These are phyloP conservation scores for Imleria badia DNA, from an alignment of 768 basidiomycete genomes.

Conservation along the genomic window DNA sequence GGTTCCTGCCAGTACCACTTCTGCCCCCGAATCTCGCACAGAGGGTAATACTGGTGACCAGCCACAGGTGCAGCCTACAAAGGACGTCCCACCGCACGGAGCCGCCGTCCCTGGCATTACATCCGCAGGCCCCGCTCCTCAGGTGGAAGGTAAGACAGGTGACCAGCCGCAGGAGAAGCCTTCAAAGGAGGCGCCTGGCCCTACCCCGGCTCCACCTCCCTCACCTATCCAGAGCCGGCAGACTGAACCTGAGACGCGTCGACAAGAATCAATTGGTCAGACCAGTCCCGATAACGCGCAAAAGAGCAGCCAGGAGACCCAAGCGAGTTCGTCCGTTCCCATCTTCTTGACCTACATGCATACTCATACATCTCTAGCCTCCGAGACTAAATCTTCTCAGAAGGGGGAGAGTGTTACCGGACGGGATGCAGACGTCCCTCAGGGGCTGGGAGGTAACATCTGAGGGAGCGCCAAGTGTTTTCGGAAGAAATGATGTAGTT, in stretches of 20 bases:
- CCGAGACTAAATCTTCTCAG: neutral
- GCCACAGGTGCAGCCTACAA: too few species aligned
- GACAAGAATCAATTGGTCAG: neutral
- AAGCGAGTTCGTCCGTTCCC: constrained; percentile 1
- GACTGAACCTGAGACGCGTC: neutral
- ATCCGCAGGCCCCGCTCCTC: neutral
- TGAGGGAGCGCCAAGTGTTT: neutral
- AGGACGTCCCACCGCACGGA: too few species aligned
- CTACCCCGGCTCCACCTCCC: neutral
- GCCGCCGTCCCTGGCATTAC: too few species aligned
- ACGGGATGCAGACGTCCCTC: constrained; percentile 1
- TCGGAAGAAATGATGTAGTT: neutral
- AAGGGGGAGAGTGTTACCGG: neutral
- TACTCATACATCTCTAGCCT: neutral
- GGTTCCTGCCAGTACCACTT: too few species aligned
- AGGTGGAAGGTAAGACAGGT: neutral
- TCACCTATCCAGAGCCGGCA: neutral
- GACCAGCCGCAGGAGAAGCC: neutral
- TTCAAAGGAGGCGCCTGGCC: neutral
- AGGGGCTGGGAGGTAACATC: neutral
- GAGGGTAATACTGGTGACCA: too few species aligned
- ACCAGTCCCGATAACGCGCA: neutral
- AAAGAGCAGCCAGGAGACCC: neutral
- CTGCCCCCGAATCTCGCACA: too few species aligned
- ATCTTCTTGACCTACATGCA: neutral